Conservation (phyloP, 2,329 filamentous ascomycete genomes). For the Hypoxylon sp. region DNA sequence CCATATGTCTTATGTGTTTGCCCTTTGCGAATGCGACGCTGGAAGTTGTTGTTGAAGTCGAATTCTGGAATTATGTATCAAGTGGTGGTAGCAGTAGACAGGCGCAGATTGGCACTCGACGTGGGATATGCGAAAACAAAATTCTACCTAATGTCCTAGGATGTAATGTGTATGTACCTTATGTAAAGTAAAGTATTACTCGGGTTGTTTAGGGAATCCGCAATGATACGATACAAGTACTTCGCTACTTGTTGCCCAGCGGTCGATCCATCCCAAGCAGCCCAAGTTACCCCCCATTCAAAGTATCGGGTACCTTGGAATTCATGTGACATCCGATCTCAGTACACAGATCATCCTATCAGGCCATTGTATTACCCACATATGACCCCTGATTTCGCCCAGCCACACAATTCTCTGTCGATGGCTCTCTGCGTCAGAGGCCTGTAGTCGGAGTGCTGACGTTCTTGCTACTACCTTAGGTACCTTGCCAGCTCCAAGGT, state of each 20-base stretch:
- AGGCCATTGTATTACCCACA: conserved; percentile 20
- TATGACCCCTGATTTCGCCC: conserved; percentile 8
- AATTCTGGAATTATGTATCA: not conserved
- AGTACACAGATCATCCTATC: conserved; percentile 38
- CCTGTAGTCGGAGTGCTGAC: not conserved
- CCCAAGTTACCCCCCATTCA: not conserved
- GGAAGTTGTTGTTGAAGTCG: conserved; percentile 8
- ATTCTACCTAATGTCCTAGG: not conserved
- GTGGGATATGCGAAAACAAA: conserved; percentile 3
- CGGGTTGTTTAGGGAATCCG: conserved; percentile 31
- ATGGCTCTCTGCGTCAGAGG: conserved; percentile 14
- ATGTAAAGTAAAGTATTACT: conserved; percentile 8
- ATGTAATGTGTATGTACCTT: conserved; percentile 6
- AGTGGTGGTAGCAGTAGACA: not conserved
- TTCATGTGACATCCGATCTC: conserved; percentile 34
- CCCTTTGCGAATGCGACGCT: conserved; percentile 21
- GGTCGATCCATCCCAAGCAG: not conserved
- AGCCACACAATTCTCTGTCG: conserved; percentile 10
- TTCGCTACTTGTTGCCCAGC: not conserved
- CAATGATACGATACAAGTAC: conserved; percentile 8
- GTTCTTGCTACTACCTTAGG: not conserved
- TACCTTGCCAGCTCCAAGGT: not conserved
- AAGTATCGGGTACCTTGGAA: conserved; percentile 23
- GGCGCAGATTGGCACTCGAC: not conserved
- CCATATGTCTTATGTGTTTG: conserved; percentile 2